Conservation (phyloP, 169 alveolate genomes). For the Eimeria necatrix region DNA sequence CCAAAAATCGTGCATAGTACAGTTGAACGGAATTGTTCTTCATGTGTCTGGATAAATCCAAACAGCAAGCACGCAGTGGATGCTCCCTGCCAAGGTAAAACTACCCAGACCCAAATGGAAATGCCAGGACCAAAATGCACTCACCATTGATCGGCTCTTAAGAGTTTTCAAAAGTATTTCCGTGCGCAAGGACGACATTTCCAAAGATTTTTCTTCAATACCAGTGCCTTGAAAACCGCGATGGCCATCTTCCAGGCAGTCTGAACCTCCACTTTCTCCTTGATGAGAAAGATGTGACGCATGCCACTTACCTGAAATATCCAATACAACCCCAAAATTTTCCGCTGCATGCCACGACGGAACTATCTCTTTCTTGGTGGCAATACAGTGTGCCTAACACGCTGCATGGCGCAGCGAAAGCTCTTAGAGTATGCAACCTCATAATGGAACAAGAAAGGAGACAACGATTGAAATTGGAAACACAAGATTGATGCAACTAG, state of each 20-base stretch:
- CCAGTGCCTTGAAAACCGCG: neutral
- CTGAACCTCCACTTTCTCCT: neutral
- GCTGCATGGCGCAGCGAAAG: no score
- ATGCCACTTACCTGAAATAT: conserved; percentile 60
- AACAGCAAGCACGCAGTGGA: neutral
- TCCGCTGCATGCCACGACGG: neutral
- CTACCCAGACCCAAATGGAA: neutral
- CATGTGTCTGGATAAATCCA: conserved; percentile 55
- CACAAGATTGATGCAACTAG: no score
- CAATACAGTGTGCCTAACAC: no score
- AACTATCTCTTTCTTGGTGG: neutral
- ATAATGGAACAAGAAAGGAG: no score
- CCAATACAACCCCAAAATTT: neutral
- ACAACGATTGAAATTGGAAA: no score
- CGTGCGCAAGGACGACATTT: conserved; percentile 37
- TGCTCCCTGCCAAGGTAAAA: neutral
- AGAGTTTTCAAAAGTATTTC: conserved; percentile 36
- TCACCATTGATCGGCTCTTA: conserved; percentile 65
- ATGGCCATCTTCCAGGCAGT: neutral
- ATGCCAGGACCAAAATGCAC: neutral
- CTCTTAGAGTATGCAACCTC: no score
- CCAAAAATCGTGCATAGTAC: conserved; percentile 69
- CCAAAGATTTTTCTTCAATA: neutral
- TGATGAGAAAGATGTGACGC: neutral
- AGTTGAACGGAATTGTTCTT: conserved; percentile 72